Conservation (phyloP, 2,329 filamentous ascomycete genomes). For the Trichoderma sp. region DNA sequence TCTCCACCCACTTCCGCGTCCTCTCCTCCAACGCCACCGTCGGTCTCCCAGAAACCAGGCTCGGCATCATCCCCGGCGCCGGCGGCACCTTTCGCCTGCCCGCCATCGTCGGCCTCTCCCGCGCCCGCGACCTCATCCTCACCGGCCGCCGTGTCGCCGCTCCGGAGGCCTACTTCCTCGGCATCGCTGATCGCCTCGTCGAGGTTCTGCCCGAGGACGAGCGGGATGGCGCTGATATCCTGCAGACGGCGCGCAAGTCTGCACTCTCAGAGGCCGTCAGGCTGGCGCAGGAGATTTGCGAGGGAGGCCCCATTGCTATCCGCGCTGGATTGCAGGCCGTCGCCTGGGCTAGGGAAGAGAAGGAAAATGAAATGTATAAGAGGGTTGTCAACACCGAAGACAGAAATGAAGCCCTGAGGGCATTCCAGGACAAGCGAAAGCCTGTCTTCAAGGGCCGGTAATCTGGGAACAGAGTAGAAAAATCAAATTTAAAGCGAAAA, state of each 20-base stretch:
- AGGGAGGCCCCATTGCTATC: conserved; percentile 82
- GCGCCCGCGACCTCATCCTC: conserved; percentile 86
- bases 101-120: conserved; percentile 70
- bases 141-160: conserved; percentile 83
- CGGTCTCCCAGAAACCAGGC: conserved; percentile 83
- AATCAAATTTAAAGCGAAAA: not conserved
- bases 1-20: conserved; percentile 86
- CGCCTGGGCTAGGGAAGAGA: conserved; percentile 64
- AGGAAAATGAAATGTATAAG: conserved; percentile 87
- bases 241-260: conserved; percentile 59
- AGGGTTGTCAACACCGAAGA: conserved; percentile 81
- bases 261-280: conserved; percentile 74
- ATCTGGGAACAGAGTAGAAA: conserved; percentile 11
- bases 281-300: conserved; percentile 80
- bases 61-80: conserved; percentile 92
- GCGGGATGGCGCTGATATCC: conserved; percentile 42
- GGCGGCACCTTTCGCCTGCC: conserved; percentile 90
- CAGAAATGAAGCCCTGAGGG: conserved; percentile 79
- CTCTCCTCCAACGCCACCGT: conserved; percentile 75
- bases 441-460: conserved; percentile 56
- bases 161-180: conserved; percentile 86
- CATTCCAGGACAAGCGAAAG: conserved; percentile 68
- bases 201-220: conserved; percentile 64
- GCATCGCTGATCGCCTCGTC: conserved; percentile 85
- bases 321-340: conserved; percentile 78